A percentile compares a stretch with the other conserved stretches of the same genome.
Conservation (phyloP, 192 early-diverging fungal species). For the Gigaspora rosea region DNA sequence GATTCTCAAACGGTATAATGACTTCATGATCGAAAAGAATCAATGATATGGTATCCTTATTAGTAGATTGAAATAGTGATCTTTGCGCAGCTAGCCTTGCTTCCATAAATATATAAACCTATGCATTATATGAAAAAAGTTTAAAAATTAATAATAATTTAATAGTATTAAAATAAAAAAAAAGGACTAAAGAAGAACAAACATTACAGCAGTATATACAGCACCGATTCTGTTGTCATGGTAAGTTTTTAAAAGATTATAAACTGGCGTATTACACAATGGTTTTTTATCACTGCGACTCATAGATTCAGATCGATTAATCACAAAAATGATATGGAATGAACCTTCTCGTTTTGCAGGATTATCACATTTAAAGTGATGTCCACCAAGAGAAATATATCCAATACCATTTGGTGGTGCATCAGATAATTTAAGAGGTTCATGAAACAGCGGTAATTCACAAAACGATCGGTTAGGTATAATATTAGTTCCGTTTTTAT, state of each 20-base stretch:
- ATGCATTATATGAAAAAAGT: background rate
- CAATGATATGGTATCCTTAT: slow-evolving; percentile 24
- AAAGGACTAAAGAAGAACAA: background rate
- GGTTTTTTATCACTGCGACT: background rate
- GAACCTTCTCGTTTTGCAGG: background rate
- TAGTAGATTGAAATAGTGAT: background rate
- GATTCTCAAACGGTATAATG: slow-evolving; percentile 22
- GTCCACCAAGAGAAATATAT: slow-evolving; percentile 32
- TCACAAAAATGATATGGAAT: slow-evolving; percentile 32
- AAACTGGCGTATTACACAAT: background rate
- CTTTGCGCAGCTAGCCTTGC: background rate
- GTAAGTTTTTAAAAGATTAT: background rate
- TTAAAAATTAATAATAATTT: too few species aligned
- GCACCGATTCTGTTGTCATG: slow-evolving; percentile 31
- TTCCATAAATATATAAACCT: slow-evolving; percentile 32
- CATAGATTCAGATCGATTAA: slow-evolving; percentile 31
- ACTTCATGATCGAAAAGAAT: slow-evolving; percentile 6
- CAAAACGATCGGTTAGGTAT: background rate
- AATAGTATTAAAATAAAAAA: background rate
- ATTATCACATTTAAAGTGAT: slow-evolving; percentile 30
- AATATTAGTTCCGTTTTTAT: background rate
- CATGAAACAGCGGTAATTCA: slow-evolving; percentile 16
- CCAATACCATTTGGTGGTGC: slow-evolving; percentile 14
- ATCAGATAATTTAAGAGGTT: background rate
- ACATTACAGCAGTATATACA: slow-evolving; percentile 27